Evolutionary conservation across 345 rosid genomes (phyloP), one percentile per base, ranked within the genome.

Genomic region (Bruguiera gymnorhiza): DNA sequence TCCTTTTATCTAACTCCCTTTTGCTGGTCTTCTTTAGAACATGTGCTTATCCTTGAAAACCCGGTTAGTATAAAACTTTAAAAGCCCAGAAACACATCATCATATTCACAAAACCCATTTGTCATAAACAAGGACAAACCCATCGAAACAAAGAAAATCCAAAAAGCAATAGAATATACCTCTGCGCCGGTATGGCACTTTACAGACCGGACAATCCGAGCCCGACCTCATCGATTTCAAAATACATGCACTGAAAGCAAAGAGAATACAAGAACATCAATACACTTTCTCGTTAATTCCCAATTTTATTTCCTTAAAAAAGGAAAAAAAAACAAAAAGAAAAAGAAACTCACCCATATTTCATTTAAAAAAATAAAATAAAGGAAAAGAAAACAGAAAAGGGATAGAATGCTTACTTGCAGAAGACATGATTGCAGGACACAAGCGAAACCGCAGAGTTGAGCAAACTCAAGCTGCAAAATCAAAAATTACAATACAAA

Each of bases 391-490:
- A 63, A 6, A 13, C 55, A 26, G 5, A 1, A 62, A 20, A 56
- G 18, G 51, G 11, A 8, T 5, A 60, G 6, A 54, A 37, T 39
- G 58, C 85, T 82, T 83, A 91, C 97, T 85, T 89, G 98, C 98
- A 91, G 84, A 94, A 94, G 0, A 86, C 83, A 74, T 94, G 98
- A 69, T 94, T 94, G 73, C 97, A 92, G 7, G 86, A 53, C 53
- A 3, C 50, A 43, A 94, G 90, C 1, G 97, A 85, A 71, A 73
- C 93, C 0, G 97, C 89, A 10, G 87, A 87, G n/a, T 50, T 62
- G 59, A 91, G 82, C 60, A 94, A 70, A 79, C 97, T 84, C 86
- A 87, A 81, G 86, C 98, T 94, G 88, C 87, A 65, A 73, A 11
- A 50, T 20, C 9, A 18, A 63, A 69, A 63, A 29, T 3, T 3